Base-by-base conservation (phyloP, 106 monocot species). In the Dioscorea dumetorum region DNA sequence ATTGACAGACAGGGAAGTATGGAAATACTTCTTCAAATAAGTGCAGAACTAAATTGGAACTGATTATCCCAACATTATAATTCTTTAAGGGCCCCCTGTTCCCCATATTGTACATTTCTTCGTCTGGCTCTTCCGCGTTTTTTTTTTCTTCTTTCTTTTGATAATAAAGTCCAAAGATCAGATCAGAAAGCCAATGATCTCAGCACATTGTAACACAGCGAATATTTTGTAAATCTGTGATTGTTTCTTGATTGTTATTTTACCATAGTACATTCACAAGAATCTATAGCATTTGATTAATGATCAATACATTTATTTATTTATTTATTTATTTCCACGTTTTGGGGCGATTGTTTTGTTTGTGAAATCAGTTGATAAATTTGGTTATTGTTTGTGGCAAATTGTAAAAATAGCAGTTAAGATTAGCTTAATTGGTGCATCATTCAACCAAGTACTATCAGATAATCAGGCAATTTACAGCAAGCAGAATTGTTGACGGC, bases 21-120 rank as follows among this genome's bases (percentile, higher is more conserved):
- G 95, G 95, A 95, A 95, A 73, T 84, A 88, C 81, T 95, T 91
- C 64, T 86, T 86, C 81, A 93, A 93, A 71, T 89, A 74, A 89
- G 22, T 5, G 57, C 34, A n/a, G 9, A 18, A 49, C n/a, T 22
- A 33, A 57, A 52, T 7, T 62, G 22, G 41, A 8, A 17, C 18
- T 24, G 0, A 49, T 60, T 9, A n/a, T 50, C 33, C 53, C 13
- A 19, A 64, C 35, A n/a, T 64, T 34, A 58, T 18, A 58, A 57
- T 58, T 56, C 33, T 33, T 54, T 33, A 12, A 33, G 28, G 28
- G 66, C 49, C 2, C 19, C 23, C 0, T 23, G 18, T 53, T 35
- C 18, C 60, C 3, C 9, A 12, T 50, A 4, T 41, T 72, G 66
- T 77, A 60, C 35, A 77, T 67, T 61, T 2, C 8, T 12, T 64